phyloP scores from a whole-genome alignment of 768 basidiomycete species.

The Mrakia hoshinonis region DNA sequence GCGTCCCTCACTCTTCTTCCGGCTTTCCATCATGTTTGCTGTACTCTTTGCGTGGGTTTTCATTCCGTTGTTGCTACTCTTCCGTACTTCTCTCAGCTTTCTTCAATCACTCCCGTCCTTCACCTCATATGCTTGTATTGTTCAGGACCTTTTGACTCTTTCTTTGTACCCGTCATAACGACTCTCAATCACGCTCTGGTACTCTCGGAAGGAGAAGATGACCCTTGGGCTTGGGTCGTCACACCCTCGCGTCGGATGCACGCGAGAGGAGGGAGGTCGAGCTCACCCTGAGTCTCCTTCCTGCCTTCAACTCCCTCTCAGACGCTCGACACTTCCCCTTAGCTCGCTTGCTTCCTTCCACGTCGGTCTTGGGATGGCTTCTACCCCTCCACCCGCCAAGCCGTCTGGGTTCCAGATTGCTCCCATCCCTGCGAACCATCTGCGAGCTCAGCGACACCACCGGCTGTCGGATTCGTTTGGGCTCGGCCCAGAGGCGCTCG shows the following conservation, averaged over 20 bases:
- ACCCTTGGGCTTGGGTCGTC: no score
- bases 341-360: neutral
- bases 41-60: neutral
- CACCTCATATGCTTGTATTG: no score
- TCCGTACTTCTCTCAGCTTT: neutral
- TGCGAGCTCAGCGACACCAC: neutral
- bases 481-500: constrained; percentile 24
- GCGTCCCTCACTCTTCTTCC: neutral
- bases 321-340: neutral
- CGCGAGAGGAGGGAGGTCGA: no score
- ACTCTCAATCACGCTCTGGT: no score
- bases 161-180: no score
- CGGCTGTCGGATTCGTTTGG: constrained; percentile 26
- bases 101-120: no score
- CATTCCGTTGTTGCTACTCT: neutral
- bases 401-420: constrained; percentile 12
- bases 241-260: no score
- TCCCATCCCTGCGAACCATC: constrained; percentile 14
- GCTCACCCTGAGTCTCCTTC: no score
- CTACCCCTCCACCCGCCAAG: constrained; percentile 9
- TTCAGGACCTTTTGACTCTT: no score
- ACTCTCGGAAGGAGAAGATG: no score
- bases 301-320: neutral
- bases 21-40: neutral
- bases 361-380: neutral